phyloP scores from a whole-genome alignment of 768 basidiomycete species.

The Coprinopsis sp. region DNA sequence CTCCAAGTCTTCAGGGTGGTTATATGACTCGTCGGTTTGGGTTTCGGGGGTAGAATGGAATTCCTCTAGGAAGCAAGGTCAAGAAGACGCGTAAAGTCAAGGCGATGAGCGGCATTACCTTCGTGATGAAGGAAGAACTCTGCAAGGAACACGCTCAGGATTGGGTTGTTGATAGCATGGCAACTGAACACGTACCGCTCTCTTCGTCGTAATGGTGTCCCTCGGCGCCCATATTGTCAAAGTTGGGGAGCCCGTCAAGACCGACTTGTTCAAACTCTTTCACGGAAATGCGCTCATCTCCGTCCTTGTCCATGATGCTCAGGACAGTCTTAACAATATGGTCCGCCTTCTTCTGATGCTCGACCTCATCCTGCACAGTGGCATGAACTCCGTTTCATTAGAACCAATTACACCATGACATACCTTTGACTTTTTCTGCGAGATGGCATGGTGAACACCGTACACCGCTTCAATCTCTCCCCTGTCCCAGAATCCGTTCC shows the following conservation, averaged over 20 bases:
- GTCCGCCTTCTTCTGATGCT: conserved; percentile 80
- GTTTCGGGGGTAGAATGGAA: conserved; percentile 97
- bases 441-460: conserved; percentile 90
- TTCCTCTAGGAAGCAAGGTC: conserved; percentile 48
- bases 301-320: conserved; percentile 62
- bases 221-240: conserved; percentile 79
- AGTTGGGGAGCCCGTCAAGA: conserved; percentile 73
- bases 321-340: conserved; percentile 71
- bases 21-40: conserved; percentile 93
- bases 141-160: conserved; percentile 21
- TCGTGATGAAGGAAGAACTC: conserved; percentile 98
- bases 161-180: neutral
- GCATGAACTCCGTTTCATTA: neutral
- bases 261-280: conserved; percentile 74
- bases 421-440: conserved; percentile 75
- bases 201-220: conserved; percentile 93
- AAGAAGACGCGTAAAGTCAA: neutral
- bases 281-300: conserved; percentile 63
- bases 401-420: neutral
- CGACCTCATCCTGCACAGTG: conserved; percentile 55
- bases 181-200: conserved; percentile 56
- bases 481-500: conserved; percentile 77
- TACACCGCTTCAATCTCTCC: conserved; percentile 95
- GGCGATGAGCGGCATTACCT: conserved; percentile 43
- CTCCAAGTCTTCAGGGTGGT: conserved; percentile 87